These are phyloP conservation scores for Mimosa pudica DNA, from an alignment of 306 rosid genomes.

Conservation along the genomic window DNA sequence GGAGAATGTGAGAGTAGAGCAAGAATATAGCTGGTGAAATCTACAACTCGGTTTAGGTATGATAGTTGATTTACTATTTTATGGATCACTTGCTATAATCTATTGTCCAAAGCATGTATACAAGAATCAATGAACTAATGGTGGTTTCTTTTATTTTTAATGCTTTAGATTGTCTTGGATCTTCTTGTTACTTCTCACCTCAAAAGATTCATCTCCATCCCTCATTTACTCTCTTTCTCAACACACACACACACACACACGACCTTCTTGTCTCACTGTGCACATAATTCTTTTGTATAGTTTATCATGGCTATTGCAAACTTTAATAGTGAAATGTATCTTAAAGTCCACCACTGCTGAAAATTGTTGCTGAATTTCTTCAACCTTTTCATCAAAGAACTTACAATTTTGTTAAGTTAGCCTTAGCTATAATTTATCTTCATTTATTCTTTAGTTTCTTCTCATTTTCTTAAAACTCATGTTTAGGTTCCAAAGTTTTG, in stretches of 20 bases:
- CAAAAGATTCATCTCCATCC: not conserved
- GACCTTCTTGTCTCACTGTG: not conserved
- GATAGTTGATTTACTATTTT: not conserved
- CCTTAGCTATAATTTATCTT: constrained; percentile 7
- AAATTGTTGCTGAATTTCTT: constrained; percentile 8
- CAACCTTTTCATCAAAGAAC: not conserved
- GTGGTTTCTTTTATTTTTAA: not conserved
- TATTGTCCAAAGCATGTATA: not conserved
- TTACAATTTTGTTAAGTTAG: not conserved
- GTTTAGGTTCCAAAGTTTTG: not conserved
- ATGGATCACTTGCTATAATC: constrained; percentile 8
- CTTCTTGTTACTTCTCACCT: not conserved
- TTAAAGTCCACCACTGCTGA: not conserved
- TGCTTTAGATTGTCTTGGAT: not conserved
- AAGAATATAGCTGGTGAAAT: constrained; percentile 11
- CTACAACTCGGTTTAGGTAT: not conserved
- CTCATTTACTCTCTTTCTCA: not conserved
- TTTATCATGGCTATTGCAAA: constrained; percentile 12
- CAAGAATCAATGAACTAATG: not conserved
- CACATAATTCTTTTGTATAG: constrained; percentile 11
- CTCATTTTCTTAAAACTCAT: not conserved
- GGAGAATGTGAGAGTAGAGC: not conserved
- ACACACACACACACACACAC: not conserved
- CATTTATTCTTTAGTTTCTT: not conserved
- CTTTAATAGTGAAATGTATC: constrained; percentile 12